These are phyloP conservation scores for Dothiorella sarmentorum DNA, from an alignment of 2,329 filamentous ascomycete genomes.

Conservation along the genomic window DNA sequence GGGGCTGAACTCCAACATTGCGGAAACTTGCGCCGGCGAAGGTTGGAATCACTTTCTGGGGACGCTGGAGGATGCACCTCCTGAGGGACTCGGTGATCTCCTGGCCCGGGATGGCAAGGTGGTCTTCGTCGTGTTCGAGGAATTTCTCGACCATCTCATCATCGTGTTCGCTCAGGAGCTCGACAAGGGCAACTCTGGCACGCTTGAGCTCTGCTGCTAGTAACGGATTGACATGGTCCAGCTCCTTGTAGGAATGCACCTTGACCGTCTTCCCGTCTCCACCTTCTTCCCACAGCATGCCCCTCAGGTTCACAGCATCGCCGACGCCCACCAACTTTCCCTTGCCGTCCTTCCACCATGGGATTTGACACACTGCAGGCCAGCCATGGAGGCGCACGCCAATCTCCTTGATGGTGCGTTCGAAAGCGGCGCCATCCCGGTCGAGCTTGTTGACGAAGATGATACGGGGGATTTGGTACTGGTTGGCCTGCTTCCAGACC, in stretches of 20 bases:
- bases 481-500: constrained; percentile 87
- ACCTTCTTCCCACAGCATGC: constrained; percentile 68
- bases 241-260: constrained; percentile 53
- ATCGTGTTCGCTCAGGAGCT: constrained; percentile 83
- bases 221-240: constrained; percentile 47
- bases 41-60: constrained; percentile 75
- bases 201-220: constrained; percentile 66
- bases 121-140: constrained; percentile 71
- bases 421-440: constrained; percentile 77
- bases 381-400: constrained; percentile 74
- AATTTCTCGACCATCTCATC: constrained; percentile 82
- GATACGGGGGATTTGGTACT: constrained; percentile 78
- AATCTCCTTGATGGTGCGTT: constrained; percentile 79
- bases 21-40: constrained; percentile 91
- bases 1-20: constrained; percentile 88
- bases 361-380: constrained; percentile 91
- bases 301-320: constrained; percentile 73
- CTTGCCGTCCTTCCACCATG: constrained; percentile 77
- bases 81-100: constrained; percentile 73
- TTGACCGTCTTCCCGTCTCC: constrained; percentile 63
- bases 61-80: constrained; percentile 63
- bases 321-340: constrained; percentile 79
- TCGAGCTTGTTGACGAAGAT: constrained; percentile 84
- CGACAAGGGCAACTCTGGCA: constrained; percentile 74
- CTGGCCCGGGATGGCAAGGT: constrained; percentile 60